These are phyloP conservation scores for Apostasia ramifera DNA, from an alignment of 106 monocot species.

Conservation along the genomic window DNA sequence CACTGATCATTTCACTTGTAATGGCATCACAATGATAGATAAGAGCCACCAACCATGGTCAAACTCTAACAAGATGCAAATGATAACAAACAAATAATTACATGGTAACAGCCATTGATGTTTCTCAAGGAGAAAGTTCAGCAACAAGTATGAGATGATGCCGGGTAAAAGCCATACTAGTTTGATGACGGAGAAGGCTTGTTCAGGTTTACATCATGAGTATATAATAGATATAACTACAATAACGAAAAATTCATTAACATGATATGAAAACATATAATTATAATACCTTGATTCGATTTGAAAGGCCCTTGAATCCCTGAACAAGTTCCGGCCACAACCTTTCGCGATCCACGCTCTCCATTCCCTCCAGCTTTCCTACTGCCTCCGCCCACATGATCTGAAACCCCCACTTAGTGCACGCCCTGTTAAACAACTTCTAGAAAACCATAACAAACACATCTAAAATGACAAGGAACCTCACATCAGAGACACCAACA, in stretches of 20 bases:
- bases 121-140: no score
- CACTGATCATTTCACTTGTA: no score
- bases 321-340: constrained; percentile 98
- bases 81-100: no score
- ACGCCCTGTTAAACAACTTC: background rate
- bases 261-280: background rate
- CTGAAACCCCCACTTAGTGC: constrained; percentile 27
- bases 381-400: constrained; percentile 99
- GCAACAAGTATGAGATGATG: no score
- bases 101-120: no score
- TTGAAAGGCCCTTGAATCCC: constrained; percentile 86
- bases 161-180: no score
- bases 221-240: no score
- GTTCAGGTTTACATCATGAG: no score
- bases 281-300: constrained; percentile 61
- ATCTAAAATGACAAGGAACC: constrained; percentile 9
- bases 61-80: no score
- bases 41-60: no score
- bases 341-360: constrained; percentile 72
- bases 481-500: constrained; percentile 84
- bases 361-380: constrained; percentile 89
- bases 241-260: background rate
- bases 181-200: no score
- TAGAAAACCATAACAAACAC: background rate
- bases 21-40: no score